Base-by-base conservation (phyloP, 148 eudicot species). In the Diospyros lotus region DNA sequence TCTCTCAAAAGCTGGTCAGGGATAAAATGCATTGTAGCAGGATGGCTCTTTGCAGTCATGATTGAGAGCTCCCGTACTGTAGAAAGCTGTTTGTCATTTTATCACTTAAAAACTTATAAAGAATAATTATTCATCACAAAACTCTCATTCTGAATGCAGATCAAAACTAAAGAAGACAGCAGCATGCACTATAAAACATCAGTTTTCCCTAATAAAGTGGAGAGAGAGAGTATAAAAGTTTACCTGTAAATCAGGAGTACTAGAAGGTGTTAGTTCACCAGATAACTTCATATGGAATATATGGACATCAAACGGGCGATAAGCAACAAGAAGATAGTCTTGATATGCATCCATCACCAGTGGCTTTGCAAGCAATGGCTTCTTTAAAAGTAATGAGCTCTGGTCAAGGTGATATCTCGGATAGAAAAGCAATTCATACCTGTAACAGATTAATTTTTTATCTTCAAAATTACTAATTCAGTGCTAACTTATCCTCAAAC, bases 81-180 rank as follows among this genome's bases (percentile, higher is more conserved):
- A 93, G 99, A 92, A 92, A 95, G 97, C 99, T 95, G 99, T 95
- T 95, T 90, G 99, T 92, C 97, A 95, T 92, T 87, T 90, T 87
- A 95, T 88, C 89, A 93, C 99, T 92, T 95, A 88, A 92, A 86
- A 90, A 89, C 79, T 92, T 89, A 88, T 84, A 90, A 82, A 76
- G 72, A 86, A 64, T 73, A 77, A 69, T 64, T 65, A 68, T 64
- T 79, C 67, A 82, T 76, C 64, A 68, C 54, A 70, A 58, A 10
- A 73, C 54, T 74, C 67, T 65, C 68, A 51, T 69, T 73, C 38
- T 43, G 28, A 71, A 40, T 46, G 77, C 61, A 69, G 76, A 50
- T 58, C 54, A 39, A 63, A 63, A 64, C n/a, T 46, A 42, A 44
- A 46, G 53, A 71, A 59, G 12, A 6, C 18, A 43, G 46, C 3